These are phyloP conservation scores for Aspergillus olivimuriae DNA, from an alignment of 495 filamentous ascomycete species.

Conservation along the genomic window DNA sequence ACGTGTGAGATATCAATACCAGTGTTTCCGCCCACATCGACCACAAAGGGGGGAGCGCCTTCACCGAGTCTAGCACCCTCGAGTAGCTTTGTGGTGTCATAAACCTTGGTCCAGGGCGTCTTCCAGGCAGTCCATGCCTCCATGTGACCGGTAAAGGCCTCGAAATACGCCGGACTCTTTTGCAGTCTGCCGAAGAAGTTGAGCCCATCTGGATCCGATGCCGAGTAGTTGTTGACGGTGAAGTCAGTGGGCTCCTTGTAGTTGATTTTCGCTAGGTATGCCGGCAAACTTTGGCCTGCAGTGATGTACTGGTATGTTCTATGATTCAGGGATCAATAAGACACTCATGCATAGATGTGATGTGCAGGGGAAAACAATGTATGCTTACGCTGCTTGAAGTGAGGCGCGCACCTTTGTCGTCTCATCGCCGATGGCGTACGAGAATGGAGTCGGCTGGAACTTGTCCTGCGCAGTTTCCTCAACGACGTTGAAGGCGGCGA, in stretches of 20 bases:
- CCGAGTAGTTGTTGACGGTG: slow-evolving; percentile 23
- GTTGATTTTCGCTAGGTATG: slow-evolving; percentile 29
- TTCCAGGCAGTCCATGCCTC: slow-evolving; percentile 24
- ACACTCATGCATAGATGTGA: too few relatives aligned
- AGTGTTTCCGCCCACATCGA: slow-evolving; percentile 46
- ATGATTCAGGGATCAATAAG: too few relatives aligned
- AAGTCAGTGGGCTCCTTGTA: slow-evolving; percentile 32
- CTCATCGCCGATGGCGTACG: slow-evolving; percentile 28
- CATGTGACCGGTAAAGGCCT: slow-evolving; percentile 37
- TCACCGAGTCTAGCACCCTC: slow-evolving; percentile 12
- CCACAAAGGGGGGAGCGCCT: slow-evolving; percentile 27
- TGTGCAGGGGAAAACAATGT: neutral
- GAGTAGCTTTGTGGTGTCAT: slow-evolving; percentile 20
- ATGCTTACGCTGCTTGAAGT: slow-evolving; percentile 30
- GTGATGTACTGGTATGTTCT: slow-evolving; percentile 24
- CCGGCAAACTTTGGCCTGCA: slow-evolving; percentile 20
- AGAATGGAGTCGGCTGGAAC: slow-evolving; percentile 32
- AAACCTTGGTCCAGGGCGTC: slow-evolving; percentile 30
- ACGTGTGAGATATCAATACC: slow-evolving; percentile 43
- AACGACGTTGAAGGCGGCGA: slow-evolving; percentile 32
- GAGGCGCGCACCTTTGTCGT: slow-evolving; percentile 26
- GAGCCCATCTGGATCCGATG: slow-evolving; percentile 27
- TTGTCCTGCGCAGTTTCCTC: slow-evolving; percentile 27
- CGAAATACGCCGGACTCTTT: slow-evolving; percentile 24
- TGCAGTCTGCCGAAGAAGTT: slow-evolving; percentile 27